Base-by-base conservation (phyloP, 441 rosid genomes). In the Oxalis stricta region DNA sequence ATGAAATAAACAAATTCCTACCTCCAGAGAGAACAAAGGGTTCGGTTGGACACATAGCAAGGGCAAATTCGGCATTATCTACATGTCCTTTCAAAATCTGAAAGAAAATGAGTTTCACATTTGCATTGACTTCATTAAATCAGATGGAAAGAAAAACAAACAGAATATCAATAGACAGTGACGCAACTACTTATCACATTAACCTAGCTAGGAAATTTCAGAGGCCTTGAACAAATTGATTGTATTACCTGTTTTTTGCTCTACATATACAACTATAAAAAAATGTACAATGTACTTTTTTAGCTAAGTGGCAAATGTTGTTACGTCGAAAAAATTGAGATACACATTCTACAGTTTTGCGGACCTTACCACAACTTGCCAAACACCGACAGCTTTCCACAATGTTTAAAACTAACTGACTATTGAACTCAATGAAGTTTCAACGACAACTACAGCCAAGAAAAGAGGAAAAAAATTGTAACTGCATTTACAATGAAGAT, bases 11-110 rank as follows among this genome's bases (percentile, higher is more conserved):
- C 15, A 1, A 22, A 38, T 50, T 39, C 70, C 14, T 46, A 92
- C 99, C 99, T 87, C 97, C 99, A 75, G 99, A 92, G 51, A 92
- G 88, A 23, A 92, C 99, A 72, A 67, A 87, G 33, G 99, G 97
- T 53, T 87, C 96, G 9, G 88, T 73, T 46, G 88, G 86, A 66
- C 97, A 81, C 99, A 92, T 79, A 33, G 99, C 94, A 55, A 92
- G 97, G 56, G 99, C 99, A 62, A 82, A 92, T 64, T 92, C 99
- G 17, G 99, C 99, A 84, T 87, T 82, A 55, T 92, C 99, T 65
- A 72, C 79, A 65, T 92, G 99, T 37, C 99, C 99, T 39, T 94
- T 87, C 66, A 92, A 71, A 58, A 92, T 73, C 99, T 92, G 73
- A 61, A 68, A 48, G 43, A 60, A 40, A 41, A 60, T 37, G 38